These are phyloP conservation scores for Populus trichocarpa DNA, from an alignment of 441 rosid genomes.

Conservation along the genomic window DNA sequence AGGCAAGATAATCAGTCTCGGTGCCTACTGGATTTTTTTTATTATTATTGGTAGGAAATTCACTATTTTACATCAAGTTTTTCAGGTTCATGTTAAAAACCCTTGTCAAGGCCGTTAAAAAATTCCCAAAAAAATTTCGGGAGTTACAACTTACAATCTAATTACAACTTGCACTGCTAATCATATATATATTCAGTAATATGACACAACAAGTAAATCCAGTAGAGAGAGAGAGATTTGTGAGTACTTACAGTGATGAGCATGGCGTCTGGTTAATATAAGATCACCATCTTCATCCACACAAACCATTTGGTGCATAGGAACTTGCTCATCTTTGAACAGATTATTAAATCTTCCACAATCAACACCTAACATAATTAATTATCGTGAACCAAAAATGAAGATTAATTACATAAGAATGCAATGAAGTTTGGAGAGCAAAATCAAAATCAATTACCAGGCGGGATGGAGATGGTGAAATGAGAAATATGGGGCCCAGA, in stretches of 20 bases:
- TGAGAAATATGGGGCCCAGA: constrained; percentile 56
- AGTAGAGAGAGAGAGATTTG: not conserved
- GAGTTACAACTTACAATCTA: not conserved
- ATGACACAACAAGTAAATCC: not conserved
- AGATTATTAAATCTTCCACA: constrained; percentile 31
- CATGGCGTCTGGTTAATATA: constrained; percentile 63
- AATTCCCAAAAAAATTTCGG: not conserved
- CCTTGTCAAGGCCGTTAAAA: not conserved
- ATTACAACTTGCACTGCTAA: not conserved
- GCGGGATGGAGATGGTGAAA: constrained; percentile 57
- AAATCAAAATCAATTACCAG: constrained; percentile 30
- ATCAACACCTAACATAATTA: constrained; percentile 23
- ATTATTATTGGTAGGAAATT: not conserved
- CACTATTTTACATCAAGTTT: not conserved
- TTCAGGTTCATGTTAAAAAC: not conserved
- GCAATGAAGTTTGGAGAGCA: not conserved
- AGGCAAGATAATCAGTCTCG: not conserved
- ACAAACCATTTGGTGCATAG: constrained; percentile 16
- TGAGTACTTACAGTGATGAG: constrained; percentile 30
- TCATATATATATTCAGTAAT: too few relatives aligned
- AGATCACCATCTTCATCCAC: constrained; percentile 89
- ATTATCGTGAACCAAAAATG: not conserved
- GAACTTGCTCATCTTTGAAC: constrained; percentile 24
- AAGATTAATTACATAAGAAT: not conserved
- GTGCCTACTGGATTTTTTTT: not conserved